Evolutionary conservation across 1,284 basidiomycete species (phyloP).

Genomic region (Cutaneotrichosporon cavernicola): DNA sequence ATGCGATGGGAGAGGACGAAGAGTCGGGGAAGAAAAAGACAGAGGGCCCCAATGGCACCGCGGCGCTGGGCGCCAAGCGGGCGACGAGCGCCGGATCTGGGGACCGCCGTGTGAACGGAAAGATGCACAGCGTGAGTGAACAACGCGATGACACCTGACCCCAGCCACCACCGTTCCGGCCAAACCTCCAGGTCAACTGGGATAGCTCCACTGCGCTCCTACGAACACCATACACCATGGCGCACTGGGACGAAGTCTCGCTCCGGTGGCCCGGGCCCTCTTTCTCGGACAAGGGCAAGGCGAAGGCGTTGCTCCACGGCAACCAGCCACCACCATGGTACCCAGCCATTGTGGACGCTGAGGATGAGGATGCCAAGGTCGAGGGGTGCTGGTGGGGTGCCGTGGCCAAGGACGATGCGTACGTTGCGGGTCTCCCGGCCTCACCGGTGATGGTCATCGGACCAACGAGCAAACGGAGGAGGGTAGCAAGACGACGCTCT

Average conservation of each 20-base stretch:
- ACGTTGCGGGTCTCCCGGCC: conserved; percentile 42
- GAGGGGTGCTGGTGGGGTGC: conserved; percentile 49
- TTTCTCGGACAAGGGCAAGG: conserved; percentile 46
- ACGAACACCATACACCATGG: conserved; percentile 76
- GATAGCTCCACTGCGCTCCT: conserved; percentile 62
- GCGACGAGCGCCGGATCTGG: conserved; percentile 27
- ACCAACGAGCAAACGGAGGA: conserved; percentile 18
- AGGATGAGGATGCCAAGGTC: conserved; percentile 42
- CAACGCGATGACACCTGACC: not conserved
- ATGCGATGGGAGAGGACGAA: conserved; percentile 32
- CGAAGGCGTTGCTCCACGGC: conserved; percentile 39
- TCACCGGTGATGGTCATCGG: conserved; percentile 39
- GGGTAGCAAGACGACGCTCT: conserved; percentile 14
- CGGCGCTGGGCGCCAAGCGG: conserved; percentile 25
- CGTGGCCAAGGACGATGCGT: conserved; percentile 41
- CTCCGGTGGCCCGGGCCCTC: conserved; percentile 40
- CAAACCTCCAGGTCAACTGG: conserved; percentile 43
- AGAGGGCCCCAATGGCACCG: conserved; percentile 30
- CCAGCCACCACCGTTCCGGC: conserved; percentile 43
- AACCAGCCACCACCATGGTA: conserved; percentile 45
- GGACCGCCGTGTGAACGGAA: conserved; percentile 28
- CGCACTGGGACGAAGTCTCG: conserved; percentile 37
- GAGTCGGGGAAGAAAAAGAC: conserved; percentile 17
- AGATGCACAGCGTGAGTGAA: conserved; percentile 30
- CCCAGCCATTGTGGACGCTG: conserved; percentile 25